Conservation (phyloP, 108 stramenopile species). For the Nitzschia sp. region DNA sequence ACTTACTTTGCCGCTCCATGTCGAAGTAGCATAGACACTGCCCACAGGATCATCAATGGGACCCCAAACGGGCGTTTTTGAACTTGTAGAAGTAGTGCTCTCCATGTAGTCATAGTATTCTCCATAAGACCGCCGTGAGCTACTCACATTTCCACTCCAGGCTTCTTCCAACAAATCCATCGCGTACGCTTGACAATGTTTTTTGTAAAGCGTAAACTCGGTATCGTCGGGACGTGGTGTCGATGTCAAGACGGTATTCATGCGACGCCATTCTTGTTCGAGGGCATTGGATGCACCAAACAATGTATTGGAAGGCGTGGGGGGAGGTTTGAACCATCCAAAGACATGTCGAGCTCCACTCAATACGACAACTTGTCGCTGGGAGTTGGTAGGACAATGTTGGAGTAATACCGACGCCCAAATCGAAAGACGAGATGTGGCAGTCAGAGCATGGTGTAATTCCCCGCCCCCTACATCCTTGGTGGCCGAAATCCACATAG, state of each 20-base stretch:
- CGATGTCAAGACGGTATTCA: not conserved
- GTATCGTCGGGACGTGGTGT: conserved; percentile 11
- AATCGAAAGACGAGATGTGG: too few species aligned
- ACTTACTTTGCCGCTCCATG: conserved; percentile 54
- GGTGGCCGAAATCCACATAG: conserved; percentile 11
- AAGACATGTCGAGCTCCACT: conserved; percentile 54
- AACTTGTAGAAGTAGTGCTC: not conserved
- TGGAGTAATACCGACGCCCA: not conserved
- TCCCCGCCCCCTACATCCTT: not conserved
- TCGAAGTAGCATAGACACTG: conserved; percentile 55
- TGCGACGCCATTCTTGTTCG: conserved; percentile 10
- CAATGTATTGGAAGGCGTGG: not conserved
- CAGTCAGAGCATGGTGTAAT: too few species aligned
- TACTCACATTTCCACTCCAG: conserved; percentile 13
- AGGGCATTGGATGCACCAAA: not conserved
- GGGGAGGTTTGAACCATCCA: conserved; percentile 44
- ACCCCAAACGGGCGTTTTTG: conserved; percentile 63
- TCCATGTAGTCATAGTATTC: conserved; percentile 1
- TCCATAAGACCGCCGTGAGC: not conserved
- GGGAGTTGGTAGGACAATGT: conserved; percentile 30
- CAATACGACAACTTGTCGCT: conserved; percentile 31
- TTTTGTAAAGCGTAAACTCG: conserved; percentile 39
- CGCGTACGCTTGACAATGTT: conserved; percentile 51
- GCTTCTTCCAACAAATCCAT: conserved; percentile 55
- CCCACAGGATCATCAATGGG: conserved; percentile 69